phyloP scores from a whole-genome alignment of 2,329 filamentous ascomycete species.

The Orbilia javanica region DNA sequence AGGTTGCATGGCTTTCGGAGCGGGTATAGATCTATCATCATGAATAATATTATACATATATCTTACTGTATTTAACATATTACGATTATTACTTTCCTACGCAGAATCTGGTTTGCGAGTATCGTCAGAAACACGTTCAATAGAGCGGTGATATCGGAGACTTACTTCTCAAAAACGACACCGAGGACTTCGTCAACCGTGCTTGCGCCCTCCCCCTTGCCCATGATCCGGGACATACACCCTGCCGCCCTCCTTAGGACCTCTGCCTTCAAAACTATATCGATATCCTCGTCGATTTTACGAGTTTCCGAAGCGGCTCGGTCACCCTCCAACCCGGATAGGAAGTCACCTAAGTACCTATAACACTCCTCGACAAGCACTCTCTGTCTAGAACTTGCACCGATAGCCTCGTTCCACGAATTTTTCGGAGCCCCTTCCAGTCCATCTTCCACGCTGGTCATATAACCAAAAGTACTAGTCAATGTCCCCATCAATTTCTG shows the following conservation, averaged over 20 bases:
- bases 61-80: constrained; percentile 13
- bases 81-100: constrained; percentile 52
- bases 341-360: constrained; percentile 78
- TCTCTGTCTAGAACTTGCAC: constrained; percentile 89
- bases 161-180: constrained; percentile 94
- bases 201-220: constrained; percentile 79
- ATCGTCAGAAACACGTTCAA: neutral
- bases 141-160: neutral
- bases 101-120: constrained; percentile 34
- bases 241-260: constrained; percentile 84
- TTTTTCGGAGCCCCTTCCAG: constrained; percentile 70
- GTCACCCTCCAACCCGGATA: constrained; percentile 70
- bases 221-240: constrained; percentile 87
- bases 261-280: constrained; percentile 92
- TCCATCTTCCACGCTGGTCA: constrained; percentile 72
- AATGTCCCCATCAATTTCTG: constrained; percentile 77
- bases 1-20: constrained; percentile 47
- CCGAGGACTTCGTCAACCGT: constrained; percentile 96
- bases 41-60: constrained; percentile 12
- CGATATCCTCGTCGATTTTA: constrained; percentile 70
- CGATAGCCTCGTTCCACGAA: constrained; percentile 84
- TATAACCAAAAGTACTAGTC: constrained; percentile 74
- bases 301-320: constrained; percentile 49
- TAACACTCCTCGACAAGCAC: constrained; percentile 82
- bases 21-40: constrained; percentile 37